A percentile compares a stretch with the other conserved stretches of the same genome.
Evolutionary conservation across 345 rosid genomes (phyloP).

Genomic region (Mallotus nudiflorus): DNA sequence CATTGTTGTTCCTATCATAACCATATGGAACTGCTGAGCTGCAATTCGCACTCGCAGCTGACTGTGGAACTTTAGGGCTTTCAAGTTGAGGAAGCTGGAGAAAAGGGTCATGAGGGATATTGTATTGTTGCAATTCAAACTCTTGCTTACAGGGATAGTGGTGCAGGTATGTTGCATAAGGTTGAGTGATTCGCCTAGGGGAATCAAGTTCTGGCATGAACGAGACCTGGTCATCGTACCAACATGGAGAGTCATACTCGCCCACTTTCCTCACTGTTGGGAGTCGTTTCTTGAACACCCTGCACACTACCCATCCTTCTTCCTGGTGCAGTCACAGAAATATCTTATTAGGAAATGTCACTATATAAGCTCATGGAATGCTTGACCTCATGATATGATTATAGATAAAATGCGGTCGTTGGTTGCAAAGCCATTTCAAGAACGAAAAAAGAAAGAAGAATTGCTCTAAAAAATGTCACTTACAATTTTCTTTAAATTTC

Average conservation of each 20-base stretch:
- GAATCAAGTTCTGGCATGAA: slow-evolving; percentile 71
- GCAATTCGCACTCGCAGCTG: slow-evolving; percentile 45
- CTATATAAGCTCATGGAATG: background rate
- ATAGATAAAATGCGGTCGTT: background rate
- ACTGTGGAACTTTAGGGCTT: slow-evolving; percentile 66
- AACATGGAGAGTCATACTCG: slow-evolving; percentile 62
- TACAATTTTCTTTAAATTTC: too few species aligned
- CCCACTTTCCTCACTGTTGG: slow-evolving; percentile 55
- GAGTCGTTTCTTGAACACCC: slow-evolving; percentile 89
- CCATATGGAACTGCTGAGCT: slow-evolving; percentile 46
- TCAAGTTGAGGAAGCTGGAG: slow-evolving; percentile 82
- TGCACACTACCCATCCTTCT: slow-evolving; percentile 98
- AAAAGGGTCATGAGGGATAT: slow-evolving; percentile 51
- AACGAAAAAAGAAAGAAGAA: too few species aligned
- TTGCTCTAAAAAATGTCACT: too few species aligned
- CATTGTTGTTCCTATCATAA: slow-evolving; percentile 43
- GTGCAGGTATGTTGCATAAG: slow-evolving; percentile 44
- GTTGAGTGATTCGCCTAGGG: slow-evolving; percentile 52
- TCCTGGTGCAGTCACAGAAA: slow-evolving; percentile 29
- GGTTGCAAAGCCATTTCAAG: too few species aligned
- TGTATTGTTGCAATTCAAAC: slow-evolving; percentile 58
- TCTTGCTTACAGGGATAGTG: slow-evolving; percentile 83
- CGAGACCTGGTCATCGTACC: slow-evolving; percentile 86
- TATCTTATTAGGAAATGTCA: slow-evolving; percentile 7
- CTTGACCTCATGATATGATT: too few species aligned